These are phyloP conservation scores for Cladosporium oxysporum DNA, from an alignment of 2,329 filamentous ascomycete species.

Conservation along the genomic window DNA sequence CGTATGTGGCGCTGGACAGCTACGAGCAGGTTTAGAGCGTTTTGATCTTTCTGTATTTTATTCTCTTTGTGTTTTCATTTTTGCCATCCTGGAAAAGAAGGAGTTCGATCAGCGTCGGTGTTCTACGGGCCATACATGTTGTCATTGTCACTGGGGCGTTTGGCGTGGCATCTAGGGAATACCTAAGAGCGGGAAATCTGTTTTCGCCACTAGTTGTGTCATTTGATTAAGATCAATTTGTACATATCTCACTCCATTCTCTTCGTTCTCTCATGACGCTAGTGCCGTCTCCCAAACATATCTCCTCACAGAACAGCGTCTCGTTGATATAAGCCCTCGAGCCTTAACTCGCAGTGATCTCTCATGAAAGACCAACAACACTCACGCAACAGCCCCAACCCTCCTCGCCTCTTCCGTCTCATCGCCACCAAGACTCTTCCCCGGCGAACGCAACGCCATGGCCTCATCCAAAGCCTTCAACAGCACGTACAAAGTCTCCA, in stretches of 20 bases:
- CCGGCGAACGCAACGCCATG: conserved; percentile 30
- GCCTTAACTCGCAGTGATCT: background rate
- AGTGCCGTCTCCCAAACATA: background rate
- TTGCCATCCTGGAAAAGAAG: background rate
- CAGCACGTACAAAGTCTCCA: conserved; percentile 50
- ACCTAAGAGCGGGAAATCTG: background rate
- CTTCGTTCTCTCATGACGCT: background rate
- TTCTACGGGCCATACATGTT: background rate
- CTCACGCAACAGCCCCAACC: background rate
- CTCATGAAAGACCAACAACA: background rate
- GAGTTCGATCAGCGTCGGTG: background rate
- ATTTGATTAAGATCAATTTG: background rate
- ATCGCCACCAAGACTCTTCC: conserved; percentile 26
- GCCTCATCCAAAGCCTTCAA: conserved; percentile 45
- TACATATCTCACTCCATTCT: background rate
- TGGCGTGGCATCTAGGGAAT: background rate
- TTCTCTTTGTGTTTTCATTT: background rate
- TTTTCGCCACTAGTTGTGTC: background rate
- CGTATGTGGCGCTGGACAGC: conserved; percentile 50
- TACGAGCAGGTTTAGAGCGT: conserved; percentile 34
- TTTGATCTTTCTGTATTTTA: conserved; percentile 3
- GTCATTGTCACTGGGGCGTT: background rate
- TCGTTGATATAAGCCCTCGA: background rate
- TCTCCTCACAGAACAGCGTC: background rate
- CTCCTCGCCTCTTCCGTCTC: conserved; percentile 19